Evolutionary conservation across 2,329 filamentous ascomycete species (phyloP).

Genomic region (Sporothrix inflata): DNA sequence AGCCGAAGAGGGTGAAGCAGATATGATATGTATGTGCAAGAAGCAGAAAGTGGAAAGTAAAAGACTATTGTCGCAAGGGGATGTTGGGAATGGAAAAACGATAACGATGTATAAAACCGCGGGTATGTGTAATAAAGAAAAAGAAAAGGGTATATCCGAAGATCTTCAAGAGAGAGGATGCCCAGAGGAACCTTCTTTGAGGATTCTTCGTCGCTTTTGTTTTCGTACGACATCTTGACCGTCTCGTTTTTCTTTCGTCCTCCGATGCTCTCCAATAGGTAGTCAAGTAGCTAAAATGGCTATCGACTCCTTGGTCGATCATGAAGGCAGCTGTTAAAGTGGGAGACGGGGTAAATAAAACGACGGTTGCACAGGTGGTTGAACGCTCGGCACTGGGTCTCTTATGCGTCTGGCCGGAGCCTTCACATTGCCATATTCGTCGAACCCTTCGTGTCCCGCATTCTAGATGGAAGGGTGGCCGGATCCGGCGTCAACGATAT

Average conservation of each 20-base stretch:
- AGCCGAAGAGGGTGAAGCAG: not conserved
- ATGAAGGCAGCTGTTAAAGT: too few relatives aligned
- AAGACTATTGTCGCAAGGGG: not conserved
- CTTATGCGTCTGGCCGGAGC: too few relatives aligned
- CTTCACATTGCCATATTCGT: too few relatives aligned
- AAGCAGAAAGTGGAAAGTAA: not conserved
- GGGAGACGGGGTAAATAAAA: too few relatives aligned
- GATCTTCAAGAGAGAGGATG: too few relatives aligned
- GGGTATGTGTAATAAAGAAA: not conserved
- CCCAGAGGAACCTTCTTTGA: not conserved
- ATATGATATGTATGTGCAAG: not conserved
- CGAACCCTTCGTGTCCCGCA: not conserved
- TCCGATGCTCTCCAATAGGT: not conserved
- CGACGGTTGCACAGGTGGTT: too few relatives aligned
- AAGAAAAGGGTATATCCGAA: slow-evolving; percentile 9
- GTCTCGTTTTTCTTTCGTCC: not conserved
- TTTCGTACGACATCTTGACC: not conserved
- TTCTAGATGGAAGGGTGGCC: slow-evolving; percentile 35
- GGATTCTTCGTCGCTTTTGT: not conserved
- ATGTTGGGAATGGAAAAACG: not conserved
- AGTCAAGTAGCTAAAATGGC: not conserved
- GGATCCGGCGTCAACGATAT: slow-evolving; percentile 60
- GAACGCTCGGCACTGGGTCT: too few relatives aligned
- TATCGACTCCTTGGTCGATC: not conserved
- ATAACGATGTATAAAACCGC: not conserved